These are phyloP conservation scores for Mycosphaerella arachidis DNA, from an alignment of 2,329 filamentous ascomycete genomes.

Conservation along the genomic window DNA sequence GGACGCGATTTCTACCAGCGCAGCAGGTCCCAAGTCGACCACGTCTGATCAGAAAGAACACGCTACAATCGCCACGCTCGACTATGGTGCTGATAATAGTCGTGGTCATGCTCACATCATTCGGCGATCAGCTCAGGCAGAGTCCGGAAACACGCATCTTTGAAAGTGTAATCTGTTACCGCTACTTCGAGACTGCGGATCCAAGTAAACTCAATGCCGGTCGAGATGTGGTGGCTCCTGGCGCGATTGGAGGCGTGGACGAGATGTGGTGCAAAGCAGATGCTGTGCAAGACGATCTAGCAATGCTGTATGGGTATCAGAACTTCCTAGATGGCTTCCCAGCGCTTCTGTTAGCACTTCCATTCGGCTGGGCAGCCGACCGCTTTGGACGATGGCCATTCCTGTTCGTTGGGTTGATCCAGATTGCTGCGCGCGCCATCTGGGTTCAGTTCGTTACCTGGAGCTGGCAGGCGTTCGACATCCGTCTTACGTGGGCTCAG, in stretches of 20 bases:
- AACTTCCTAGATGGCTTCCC: conserved; percentile 46
- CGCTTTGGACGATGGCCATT: conserved; percentile 33
- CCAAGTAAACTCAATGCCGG: conserved; percentile 28
- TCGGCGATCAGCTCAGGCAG: conserved; percentile 37
- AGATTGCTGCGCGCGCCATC: conserved; percentile 19
- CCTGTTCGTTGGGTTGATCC: conserved; percentile 26
- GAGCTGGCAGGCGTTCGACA: conserved; percentile 33
- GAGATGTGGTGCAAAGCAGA: conserved; percentile 48
- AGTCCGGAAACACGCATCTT: conserved; percentile 49
- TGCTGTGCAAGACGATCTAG: conserved; percentile 49
- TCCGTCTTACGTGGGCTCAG: conserved; percentile 31
- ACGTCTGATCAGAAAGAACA: conserved; percentile 2
- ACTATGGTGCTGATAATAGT: conserved; percentile 31
- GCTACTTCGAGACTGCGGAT: conserved; percentile 42
- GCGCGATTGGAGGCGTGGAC: conserved; percentile 31
- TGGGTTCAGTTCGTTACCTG: conserved; percentile 34
- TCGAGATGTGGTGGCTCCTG: conserved; percentile 25
- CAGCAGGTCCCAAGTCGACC: neutral
- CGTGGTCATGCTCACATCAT: conserved; percentile 43
- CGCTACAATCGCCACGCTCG: conserved; percentile 4
- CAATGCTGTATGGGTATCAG: conserved; percentile 49
- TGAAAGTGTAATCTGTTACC: conserved; percentile 52
- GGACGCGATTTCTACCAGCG: neutral
- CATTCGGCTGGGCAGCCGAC: conserved; percentile 36
- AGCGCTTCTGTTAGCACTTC: conserved; percentile 31